Base-by-base conservation (phyloP, 495 filamentous ascomycete genomes). In the Staphylotrichum tortipilum region DNA sequence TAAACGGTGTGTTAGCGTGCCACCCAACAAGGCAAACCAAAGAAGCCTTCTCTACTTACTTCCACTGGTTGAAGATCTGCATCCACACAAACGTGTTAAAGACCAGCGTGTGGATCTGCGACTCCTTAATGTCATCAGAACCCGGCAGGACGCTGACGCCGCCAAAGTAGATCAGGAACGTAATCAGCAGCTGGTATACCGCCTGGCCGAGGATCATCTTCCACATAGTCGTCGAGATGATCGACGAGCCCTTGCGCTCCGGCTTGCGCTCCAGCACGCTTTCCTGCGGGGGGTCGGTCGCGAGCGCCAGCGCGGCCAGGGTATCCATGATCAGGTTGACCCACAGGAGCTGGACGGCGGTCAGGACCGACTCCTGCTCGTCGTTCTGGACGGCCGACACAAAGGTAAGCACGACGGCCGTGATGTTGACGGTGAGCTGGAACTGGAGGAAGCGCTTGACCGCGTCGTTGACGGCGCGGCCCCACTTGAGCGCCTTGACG, bases 11-110 rank as follows among this genome's bases (percentile, higher is more conserved):
- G 50, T 64, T 55, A 62, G 61, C 43, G 4, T 47, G 18, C 18
- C 33, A 31, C 22, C 7, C 24, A 21, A 2, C 3, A 12, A 24
- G 10, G 2, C 11, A 19, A 7, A 18, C 28, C 3, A 33, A 10
- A 24, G n/a, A n/a, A n/a, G n/a, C n/a, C n/a, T 5, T 26, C 7
- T 47, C 15, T 56, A 76, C 78, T 77, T 74, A 81, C 78, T 92
- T 94, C 79, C 88, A 91, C 62, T 91, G 84, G 66, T 94, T 94
- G 73, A 94, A 94, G 54, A 94, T 90, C 53, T 94, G 88, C 88
- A 94, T 92, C 88, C 88, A 94, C 15, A 94, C 88, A 44, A 94
- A 94, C 4, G 86, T 87, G 70, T 95, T 95, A 78, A 95, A 95
- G 6, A 95, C 84, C 37, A 94, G 73, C 1, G 85, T 88, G 36